Evolutionary conservation across 768 basidiomycete genomes (phyloP), one percentile per base, ranked within the genome.

Genomic region (Boletus reticulatus): DNA sequence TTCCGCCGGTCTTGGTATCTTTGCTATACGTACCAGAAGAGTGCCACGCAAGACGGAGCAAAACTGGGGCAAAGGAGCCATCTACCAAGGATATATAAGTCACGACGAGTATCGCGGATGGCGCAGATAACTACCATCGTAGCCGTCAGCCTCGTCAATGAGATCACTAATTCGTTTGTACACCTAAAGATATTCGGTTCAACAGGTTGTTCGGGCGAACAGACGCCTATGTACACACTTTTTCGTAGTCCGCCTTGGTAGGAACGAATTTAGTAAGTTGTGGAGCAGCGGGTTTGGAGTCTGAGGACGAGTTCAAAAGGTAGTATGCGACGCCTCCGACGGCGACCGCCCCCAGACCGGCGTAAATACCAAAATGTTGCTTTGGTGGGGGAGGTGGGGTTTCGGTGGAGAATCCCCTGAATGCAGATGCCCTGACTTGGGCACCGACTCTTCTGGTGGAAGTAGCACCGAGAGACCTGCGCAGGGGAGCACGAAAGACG

Each of bases 101-200:
- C 8, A 39, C 43, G 43, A 58, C 0, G 31, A 48, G 41, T n/a
- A 22, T 20, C 52, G 12, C 29, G 20, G 19, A 52, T 11, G 3
- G 17, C 10, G 41, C 6, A 53, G 2, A 44, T 42, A 36, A 77
- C 48, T 68, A 91, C 94, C 95, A 69, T 98, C 96, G 74, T 98
- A 97, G 34, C 72, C 71, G 1, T 65, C 73, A 41, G 87, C 88
- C 17, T 84, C 82, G 52, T 94, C 91, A 29, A 95, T 69, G 38
- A 83, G 62, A 20, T 89, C 85, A 12, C 91, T 89, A 68, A 99
- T 84, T 55, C 75, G 82, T 75, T 96, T 93, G 80, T 99, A 98
- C 16, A 98, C 92, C 87, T 92, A 50, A 19, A 14, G 17, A 32
- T 36, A 6, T 43, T 49, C 17, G 19, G 31, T 41, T 59, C 37